Evolutionary conservation across 192 early-diverging fungal species (phyloP), one percentile per base, ranked within the genome.

Genomic region (Linnemannia zychae): DNA sequence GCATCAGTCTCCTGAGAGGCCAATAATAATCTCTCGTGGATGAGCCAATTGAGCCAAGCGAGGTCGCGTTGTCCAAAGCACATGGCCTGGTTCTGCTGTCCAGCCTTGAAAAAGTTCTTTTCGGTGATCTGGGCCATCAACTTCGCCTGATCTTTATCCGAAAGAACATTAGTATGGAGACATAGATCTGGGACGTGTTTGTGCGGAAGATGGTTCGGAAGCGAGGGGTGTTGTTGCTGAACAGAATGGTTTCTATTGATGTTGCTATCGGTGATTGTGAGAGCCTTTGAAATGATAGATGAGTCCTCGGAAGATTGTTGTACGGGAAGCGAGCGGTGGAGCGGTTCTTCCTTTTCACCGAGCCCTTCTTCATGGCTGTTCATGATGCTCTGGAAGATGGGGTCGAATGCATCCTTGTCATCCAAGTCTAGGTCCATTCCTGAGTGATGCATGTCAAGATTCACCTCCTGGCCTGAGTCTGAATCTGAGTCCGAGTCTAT

Each of bases 81-180:
- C 90, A 91, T 91, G 60, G 88, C 88, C 65, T 91, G 90, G 67
- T 91, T 91, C 63, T 79, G 83, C 20, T 76, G 63, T 9, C 83
- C 83, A 7, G 57, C 78, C 28, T 76, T 79, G 72, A 85, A 85
- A 68, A 85, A 76, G 48, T 85, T 79, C n/a, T 68, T 74, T 28
- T 75, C 69, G 1, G 77, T 85, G 74, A 85, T 79, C n/a, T 72
- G 66, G 7, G 47, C 72, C 77, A 85, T 85, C 16, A 85, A 36
- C 1, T 37, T 34, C 7, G 83, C 49, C 52, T 85, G 83, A 31
- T 85, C 83, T 31, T 71, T 63, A 40, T 85, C 34, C 2, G 83
- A 74, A 17, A 85, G 68, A 31, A 79, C 53, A 34, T 85, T 63
- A 5, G 74, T 72, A 31, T 85, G 83, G 17, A 79, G 48, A 46